phyloP scores from a whole-genome alignment of 2,329 filamentous ascomycete species.

The Xylariaceae sp. region DNA sequence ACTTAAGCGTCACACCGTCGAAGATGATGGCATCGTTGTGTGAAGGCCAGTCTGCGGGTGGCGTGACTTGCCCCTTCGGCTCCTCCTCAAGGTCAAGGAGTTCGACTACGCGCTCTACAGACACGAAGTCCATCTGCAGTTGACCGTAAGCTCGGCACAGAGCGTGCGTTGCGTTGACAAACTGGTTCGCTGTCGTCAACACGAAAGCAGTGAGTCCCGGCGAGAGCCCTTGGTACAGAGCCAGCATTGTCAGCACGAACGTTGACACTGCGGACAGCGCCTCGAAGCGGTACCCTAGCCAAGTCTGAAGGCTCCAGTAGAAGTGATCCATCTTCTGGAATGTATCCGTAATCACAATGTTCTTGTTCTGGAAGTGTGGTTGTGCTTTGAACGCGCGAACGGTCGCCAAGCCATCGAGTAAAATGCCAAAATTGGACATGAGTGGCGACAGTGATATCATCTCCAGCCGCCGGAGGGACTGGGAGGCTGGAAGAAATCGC shows the following conservation, averaged over 20 bases:
- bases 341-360: conserved; percentile 76
- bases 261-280: conserved; percentile 67
- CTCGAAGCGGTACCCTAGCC: conserved; percentile 79
- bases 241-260: conserved; percentile 68
- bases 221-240: conserved; percentile 69
- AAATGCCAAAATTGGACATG: conserved; percentile 87
- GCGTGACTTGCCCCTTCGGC: conserved; percentile 58
- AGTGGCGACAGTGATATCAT: conserved; percentile 86
- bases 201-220: conserved; percentile 82
- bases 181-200: conserved; percentile 65
- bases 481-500: conserved; percentile 75
- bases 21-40: conserved; percentile 71
- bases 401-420: conserved; percentile 80
- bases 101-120: conserved; percentile 81
- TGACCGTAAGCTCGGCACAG: conserved; percentile 79
- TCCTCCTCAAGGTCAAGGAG: conserved; percentile 77
- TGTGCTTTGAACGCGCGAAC: conserved; percentile 81
- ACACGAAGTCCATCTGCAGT: conserved; percentile 88
- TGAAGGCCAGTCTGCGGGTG: conserved; percentile 73
- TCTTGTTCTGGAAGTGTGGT: conserved; percentile 71
- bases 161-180: conserved; percentile 65
- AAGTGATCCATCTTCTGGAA: conserved; percentile 97
- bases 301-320: conserved; percentile 84
- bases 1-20: conserved; percentile 71
- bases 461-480: conserved; percentile 77